A percentile compares a stretch with the other conserved stretches of the same genome.
Conservation (phyloP, 2,329 filamentous ascomycete genomes). For the Pseudogymnoascus sp. region DNA sequence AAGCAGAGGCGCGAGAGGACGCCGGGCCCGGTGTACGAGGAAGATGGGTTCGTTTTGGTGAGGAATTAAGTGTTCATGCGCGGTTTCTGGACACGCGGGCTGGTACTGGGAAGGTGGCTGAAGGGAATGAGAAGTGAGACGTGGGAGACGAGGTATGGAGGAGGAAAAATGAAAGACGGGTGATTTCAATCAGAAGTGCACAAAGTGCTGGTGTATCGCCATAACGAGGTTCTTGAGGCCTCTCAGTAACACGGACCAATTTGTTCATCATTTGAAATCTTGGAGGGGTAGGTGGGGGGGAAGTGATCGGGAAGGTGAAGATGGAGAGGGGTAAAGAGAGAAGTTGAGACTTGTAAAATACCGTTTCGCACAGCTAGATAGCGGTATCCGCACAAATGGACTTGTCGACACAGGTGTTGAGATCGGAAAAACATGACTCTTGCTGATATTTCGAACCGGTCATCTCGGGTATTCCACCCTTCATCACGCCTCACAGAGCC, state of each 20-base stretch:
- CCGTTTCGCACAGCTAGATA: neutral
- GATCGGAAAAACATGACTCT: neutral
- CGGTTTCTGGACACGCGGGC: neutral
- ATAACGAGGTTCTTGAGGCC: constrained; percentile 6
- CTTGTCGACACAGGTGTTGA: neutral
- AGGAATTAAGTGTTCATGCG: neutral
- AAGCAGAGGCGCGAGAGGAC: neutral
- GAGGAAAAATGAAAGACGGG: neutral
- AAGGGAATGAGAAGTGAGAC: neutral
- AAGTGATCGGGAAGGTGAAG: neutral
- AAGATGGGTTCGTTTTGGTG: neutral
- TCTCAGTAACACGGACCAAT: constrained; percentile 10
- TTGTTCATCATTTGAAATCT: constrained; percentile 8
- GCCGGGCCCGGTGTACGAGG: neutral
- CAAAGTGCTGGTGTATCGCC: constrained; percentile 8
- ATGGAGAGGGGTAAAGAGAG: neutral
- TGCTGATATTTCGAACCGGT: neutral
- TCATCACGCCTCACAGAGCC: constrained; percentile 3
- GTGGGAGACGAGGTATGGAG: neutral
- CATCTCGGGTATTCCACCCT: neutral
- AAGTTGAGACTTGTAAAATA: neutral
- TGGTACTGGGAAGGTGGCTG: neutral
- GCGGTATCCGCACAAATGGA: neutral
- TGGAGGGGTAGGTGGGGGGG: neutral
- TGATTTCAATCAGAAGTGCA: constrained; percentile 8